phyloP scores from a whole-genome alignment of 2,329 filamentous ascomycete genomes.

The Colletotrichum musicola region DNA sequence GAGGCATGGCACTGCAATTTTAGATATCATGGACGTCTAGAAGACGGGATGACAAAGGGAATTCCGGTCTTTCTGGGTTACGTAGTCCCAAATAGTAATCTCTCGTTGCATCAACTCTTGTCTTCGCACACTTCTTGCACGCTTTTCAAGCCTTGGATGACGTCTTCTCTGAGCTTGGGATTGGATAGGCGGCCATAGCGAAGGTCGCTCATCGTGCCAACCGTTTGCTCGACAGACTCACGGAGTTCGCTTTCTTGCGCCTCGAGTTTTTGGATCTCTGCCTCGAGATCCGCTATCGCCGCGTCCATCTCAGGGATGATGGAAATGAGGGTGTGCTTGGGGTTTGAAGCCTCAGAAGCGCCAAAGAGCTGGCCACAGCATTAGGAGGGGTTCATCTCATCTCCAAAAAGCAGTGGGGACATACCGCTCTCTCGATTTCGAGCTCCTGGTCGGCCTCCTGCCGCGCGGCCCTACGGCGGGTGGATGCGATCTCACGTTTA shows the following conservation, averaged over 20 bases:
- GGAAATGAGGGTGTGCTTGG: conserved; percentile 71
- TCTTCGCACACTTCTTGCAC: conserved; percentile 73
- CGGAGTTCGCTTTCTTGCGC: conserved; percentile 72
- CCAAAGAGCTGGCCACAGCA: conserved; percentile 68
- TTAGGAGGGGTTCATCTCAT: conserved; percentile 6
- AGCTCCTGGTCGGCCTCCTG: conserved; percentile 72
- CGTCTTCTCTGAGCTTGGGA: conserved; percentile 71
- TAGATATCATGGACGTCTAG: conserved; percentile 14
- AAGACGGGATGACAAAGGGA: neutral
- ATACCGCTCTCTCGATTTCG: conserved; percentile 71
- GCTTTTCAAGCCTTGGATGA: conserved; percentile 74
- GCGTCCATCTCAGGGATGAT: conserved; percentile 78
- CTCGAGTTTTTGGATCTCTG: conserved; percentile 75
- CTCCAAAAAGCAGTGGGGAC: conserved; percentile 38
- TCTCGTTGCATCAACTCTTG: conserved; percentile 51
- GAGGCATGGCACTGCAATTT: conserved; percentile 7
- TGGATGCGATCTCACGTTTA: conserved; percentile 67
- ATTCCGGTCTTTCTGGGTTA: conserved; percentile 20
- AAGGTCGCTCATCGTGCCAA: conserved; percentile 84
- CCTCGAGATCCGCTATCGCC: conserved; percentile 74
- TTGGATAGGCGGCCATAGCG: conserved; percentile 83
- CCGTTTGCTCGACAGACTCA: conserved; percentile 71
- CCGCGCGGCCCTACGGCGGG: conserved; percentile 64
- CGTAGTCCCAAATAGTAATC: conserved; percentile 40
- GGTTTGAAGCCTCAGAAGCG: conserved; percentile 57